Evolutionary conservation across 257 asterid species (phyloP).

Genomic region (Solanum bulbocastanum): DNA sequence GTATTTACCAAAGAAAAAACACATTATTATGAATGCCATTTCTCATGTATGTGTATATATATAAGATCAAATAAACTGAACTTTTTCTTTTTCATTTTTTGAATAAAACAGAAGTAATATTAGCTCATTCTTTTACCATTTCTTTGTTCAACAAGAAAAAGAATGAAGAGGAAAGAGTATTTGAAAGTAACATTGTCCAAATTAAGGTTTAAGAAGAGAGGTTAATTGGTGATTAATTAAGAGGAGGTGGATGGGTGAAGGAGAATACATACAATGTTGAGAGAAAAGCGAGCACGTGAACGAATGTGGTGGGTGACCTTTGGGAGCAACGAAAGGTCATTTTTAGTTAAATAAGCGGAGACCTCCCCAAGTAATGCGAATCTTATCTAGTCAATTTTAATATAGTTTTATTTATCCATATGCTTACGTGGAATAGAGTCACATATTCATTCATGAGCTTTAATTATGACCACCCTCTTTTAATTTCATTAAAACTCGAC

Average conservation of each 20-base stretch:
- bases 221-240: too few species aligned
- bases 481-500: background rate
- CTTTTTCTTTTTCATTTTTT: background rate
- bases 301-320: conserved; percentile 22
- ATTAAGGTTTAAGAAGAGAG: too few species aligned
- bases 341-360: conserved; percentile 18
- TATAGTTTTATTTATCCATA: background rate
- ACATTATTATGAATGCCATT: background rate
- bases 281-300: background rate
- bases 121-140: too few species aligned
- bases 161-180: background rate
- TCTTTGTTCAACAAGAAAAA: background rate
- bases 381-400: background rate
- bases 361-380: background rate
- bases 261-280: too few species aligned
- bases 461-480: background rate
- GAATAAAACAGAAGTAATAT: too few species aligned
- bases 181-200: background rate
- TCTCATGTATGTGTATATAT: background rate
- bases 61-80: background rate
- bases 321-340: conserved; percentile 25
- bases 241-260: too few species aligned
- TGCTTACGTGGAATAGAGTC: background rate
- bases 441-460: background rate
- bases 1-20: too few species aligned